Evolutionary conservation across 1,139 yeast genomes (phyloP).

Genomic region (Maudiozyma humilis): DNA sequence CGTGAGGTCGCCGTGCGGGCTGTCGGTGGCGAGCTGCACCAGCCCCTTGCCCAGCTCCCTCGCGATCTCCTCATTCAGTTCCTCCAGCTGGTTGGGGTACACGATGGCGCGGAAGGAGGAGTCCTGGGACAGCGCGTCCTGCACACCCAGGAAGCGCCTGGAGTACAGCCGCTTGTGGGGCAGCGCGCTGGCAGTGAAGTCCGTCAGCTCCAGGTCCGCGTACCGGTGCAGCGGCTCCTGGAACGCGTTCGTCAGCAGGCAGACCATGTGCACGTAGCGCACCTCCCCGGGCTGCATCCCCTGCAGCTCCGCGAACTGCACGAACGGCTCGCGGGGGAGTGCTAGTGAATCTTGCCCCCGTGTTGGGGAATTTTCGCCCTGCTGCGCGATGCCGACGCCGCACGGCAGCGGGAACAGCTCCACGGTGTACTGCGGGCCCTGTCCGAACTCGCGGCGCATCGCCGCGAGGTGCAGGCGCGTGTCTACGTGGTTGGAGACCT

Average conservation of each 20-base stretch:
- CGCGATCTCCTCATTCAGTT: slow-evolving; percentile 11
- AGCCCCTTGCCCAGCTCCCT: slow-evolving; percentile 1
- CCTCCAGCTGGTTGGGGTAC: slow-evolving; percentile 15
- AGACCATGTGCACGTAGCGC: slow-evolving; percentile 15
- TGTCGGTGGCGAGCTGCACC: not conserved
- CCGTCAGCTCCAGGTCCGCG: slow-evolving; percentile 19
- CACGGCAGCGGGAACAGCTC: not conserved
- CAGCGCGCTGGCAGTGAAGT: slow-evolving; percentile 16
- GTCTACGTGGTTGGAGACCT: too few relatives aligned
- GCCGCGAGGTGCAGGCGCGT: too few relatives aligned
- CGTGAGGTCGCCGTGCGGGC: slow-evolving; percentile 6
- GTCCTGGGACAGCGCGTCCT: too few relatives aligned
- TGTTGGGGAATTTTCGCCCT: too few relatives aligned
- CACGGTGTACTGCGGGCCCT: not conserved
- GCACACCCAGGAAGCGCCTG: too few relatives aligned
- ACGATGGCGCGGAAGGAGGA: slow-evolving; percentile 16
- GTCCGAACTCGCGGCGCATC: too few relatives aligned
- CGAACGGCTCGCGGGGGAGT: slow-evolving; percentile 4
- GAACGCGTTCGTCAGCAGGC: slow-evolving; percentile 14
- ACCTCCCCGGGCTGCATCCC: slow-evolving; percentile 8
- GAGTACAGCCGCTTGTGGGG: slow-evolving; percentile 6
- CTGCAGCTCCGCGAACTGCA: slow-evolving; percentile 13
- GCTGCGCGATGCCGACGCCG: not conserved
- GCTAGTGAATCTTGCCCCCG: too few relatives aligned
- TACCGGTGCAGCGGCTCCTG: not conserved